Base-by-base conservation (phyloP, 2,329 filamentous ascomycete species). In the Aspergillus fructus region DNA sequence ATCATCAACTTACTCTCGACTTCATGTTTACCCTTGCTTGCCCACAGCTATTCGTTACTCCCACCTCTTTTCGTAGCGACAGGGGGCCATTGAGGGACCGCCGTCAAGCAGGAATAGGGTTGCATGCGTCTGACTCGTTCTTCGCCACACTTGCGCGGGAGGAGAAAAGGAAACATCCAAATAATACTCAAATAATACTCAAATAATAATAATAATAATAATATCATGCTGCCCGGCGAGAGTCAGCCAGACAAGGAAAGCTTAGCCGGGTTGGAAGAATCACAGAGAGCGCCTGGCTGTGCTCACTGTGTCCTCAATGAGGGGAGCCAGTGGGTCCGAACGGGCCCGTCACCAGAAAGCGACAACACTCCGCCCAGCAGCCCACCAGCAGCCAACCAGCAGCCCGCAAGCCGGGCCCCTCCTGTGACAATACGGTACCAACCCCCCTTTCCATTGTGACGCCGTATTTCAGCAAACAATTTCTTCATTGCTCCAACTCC, bases 321-420 rank as follows among this genome's bases (percentile, higher is more conserved):
- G 64, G 59, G 60, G 59, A 60, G 41, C 27, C 8, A 59, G 62
- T 65, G 63, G 63, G 63, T 62, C 63, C 11, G 58, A 62, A 65
- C 59, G 59, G 64, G 46, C 53, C 63, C 60, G 55, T 65, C 64
- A 64, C 64, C 62, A 64, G 59, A 62, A 64, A 66, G 58, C 64
- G 62, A 60, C 62, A 61, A 55, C 61, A 51, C 61, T 59, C 58
- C 56, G 61, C 58, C 59, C 58, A 34, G 50, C 54, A 51, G 55
- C 53, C 61, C 49, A 30, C 27, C 27, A 30, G 2, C 27, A 9
- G 27, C 27, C 8, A 65, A 63, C 63, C 42, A 61, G 37, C 27
- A 62, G n/a, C 42, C 19, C 12, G 11, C 7, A 11, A 37, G 43
- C 49, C 49, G 54, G 57, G 55, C 59, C 58, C 57, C 34, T 53